These are phyloP conservation scores for Corrigiola litoralis DNA, from an alignment of 179 eudicot species.

Conservation along the genomic window DNA sequence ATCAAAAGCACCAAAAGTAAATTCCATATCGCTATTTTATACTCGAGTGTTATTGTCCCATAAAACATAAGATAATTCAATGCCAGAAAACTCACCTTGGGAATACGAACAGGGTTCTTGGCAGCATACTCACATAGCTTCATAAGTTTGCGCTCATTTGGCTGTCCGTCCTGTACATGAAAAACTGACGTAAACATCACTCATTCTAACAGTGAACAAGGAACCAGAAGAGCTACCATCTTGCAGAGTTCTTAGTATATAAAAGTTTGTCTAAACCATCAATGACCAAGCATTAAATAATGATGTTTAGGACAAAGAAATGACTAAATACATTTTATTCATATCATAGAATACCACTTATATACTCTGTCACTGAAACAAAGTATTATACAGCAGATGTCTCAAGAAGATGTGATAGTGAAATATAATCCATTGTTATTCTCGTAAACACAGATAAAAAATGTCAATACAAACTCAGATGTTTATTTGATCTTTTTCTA, in stretches of 20 bases:
- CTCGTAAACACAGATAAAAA: no score
- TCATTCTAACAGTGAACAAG: not conserved
- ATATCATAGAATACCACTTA: no score
- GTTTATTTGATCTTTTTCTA: no score
- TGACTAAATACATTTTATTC: no score
- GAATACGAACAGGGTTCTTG: constrained; percentile 89
- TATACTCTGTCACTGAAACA: no score
- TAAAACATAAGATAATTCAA: not conserved
- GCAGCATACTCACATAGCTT: constrained; percentile 98
- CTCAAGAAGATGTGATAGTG: no score
- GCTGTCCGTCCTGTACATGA: constrained; percentile 51
- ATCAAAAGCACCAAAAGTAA: not conserved
- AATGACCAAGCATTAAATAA: not conserved
- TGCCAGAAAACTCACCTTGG: constrained; percentile 50
- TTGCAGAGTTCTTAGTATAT: not conserved
- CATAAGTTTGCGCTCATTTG: constrained; percentile 70
- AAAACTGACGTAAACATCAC: not conserved
- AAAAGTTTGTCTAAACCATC: not conserved
- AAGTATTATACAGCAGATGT: no score
- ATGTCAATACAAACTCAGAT: no score
- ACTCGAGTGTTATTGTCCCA: not conserved
- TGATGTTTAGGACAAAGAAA: no score
- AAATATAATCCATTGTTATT: no score
- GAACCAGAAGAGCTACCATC: not conserved
- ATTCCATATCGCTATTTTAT: not conserved